Evolutionary conservation across 331 rosid species (phyloP).

Genomic region (Cydonia oblonga): DNA sequence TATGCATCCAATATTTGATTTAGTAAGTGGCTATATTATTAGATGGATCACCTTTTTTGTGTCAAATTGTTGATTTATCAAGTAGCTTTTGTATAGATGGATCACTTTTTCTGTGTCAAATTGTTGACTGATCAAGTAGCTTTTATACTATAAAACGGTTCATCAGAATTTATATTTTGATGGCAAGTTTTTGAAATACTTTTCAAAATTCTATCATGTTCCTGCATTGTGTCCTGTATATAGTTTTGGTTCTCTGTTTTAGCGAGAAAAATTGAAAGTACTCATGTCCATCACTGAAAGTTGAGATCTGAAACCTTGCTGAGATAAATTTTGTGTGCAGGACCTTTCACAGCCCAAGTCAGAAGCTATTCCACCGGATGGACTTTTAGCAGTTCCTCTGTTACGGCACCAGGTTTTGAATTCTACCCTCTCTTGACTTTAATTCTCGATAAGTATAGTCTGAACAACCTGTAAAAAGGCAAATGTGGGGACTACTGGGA

Average conservation of each 20-base stretch:
- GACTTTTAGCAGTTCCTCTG: slow-evolving; percentile 59
- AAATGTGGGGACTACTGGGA: not conserved
- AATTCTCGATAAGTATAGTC: not conserved
- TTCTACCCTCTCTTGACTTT: not conserved
- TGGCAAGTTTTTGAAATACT: not conserved
- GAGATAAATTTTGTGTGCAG: slow-evolving; percentile 25
- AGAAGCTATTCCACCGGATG: slow-evolving; percentile 65
- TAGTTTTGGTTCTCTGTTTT: not conserved
- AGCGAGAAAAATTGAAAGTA: not conserved
- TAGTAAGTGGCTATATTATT: not conserved
- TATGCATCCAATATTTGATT: not conserved
- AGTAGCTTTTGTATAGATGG: not conserved
- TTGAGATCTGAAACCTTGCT: not conserved
- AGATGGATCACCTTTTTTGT: not conserved
- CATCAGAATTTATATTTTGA: not conserved
- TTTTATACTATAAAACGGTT: not conserved
- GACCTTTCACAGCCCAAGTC: slow-evolving; percentile 71
- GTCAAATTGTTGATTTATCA: not conserved
- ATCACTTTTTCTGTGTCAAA: not conserved
- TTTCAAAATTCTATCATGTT: not conserved
- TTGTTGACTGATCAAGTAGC: not conserved
- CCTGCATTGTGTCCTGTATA: not conserved
- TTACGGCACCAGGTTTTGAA: slow-evolving; percentile 68
- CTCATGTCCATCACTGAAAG: not conserved
- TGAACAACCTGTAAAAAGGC: not conserved